Evolutionary conservation across 2,329 filamentous ascomycete species (phyloP).

Genomic region (Pestalotiopsis sp.): DNA sequence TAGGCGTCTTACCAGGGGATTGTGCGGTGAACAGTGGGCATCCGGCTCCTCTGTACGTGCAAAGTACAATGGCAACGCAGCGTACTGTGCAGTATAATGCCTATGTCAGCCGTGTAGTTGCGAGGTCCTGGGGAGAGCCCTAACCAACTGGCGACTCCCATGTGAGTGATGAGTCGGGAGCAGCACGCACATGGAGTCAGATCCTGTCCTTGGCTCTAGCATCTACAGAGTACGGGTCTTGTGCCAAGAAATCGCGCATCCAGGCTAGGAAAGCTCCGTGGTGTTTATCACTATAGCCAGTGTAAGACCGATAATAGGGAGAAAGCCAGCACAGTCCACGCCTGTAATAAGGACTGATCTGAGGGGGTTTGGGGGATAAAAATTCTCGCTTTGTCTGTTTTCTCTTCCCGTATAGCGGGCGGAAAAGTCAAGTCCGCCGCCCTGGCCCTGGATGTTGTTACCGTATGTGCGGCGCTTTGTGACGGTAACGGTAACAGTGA

Average conservation of each 20-base stretch:
- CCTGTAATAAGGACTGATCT: not conserved
- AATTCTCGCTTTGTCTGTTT: not conserved
- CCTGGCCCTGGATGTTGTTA: not conserved
- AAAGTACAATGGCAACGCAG: not conserved
- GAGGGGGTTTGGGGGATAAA: not conserved
- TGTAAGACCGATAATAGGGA: too few relatives aligned
- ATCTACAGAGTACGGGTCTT: not conserved
- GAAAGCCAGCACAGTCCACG: not conserved
- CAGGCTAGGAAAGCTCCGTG: not conserved
- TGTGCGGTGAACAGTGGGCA: constrained; percentile 1
- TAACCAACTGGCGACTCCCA: not conserved
- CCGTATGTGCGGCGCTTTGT: not conserved
- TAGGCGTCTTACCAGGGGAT: not conserved
- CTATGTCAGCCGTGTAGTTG: not conserved
- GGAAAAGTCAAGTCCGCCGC: not conserved
- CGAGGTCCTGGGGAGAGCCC: not conserved
- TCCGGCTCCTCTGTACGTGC: not conserved
- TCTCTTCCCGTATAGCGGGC: not conserved
- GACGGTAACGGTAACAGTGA: too few relatives aligned
- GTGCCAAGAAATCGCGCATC: constrained; percentile 10
- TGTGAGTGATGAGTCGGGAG: not conserved
- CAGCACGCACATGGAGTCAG: not conserved
- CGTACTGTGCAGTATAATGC: not conserved
- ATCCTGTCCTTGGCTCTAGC: not conserved
- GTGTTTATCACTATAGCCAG: not conserved